Percentiles rank a stretch among this genome's conserved stretches.
Conservation (phyloP, 164 flowering plant genomes). For the Amborella trichopoda region DNA sequence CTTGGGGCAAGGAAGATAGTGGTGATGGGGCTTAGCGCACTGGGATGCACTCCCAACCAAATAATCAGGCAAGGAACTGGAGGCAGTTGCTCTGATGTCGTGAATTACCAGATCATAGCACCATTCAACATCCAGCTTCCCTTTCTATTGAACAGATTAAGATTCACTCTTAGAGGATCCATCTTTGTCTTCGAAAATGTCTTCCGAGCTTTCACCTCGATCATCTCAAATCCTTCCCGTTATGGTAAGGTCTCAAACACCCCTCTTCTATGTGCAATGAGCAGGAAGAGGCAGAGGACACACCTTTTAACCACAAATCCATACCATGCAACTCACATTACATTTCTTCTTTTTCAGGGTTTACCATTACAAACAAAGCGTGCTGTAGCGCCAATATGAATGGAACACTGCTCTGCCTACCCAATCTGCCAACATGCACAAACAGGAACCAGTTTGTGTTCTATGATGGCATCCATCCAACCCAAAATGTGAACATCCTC, state of each 20-base stretch:
- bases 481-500: neutral
- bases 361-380: too few relatives aligned
- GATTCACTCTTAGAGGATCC: neutral
- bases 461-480: constrained; percentile 1
- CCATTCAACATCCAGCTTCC: neutral
- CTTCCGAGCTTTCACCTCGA: too few relatives aligned
- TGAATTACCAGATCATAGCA: neutral
- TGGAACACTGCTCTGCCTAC: too few relatives aligned
- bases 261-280: too few relatives aligned
- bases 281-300: too few relatives aligned
- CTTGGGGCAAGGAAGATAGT: constrained; percentile 7
- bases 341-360: too few relatives aligned
- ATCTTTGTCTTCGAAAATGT: neutral
- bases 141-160: neutral
- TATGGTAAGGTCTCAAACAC: too few relatives aligned
- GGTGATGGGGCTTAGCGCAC: neutral
- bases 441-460: neutral
- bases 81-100: neutral
- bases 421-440: neutral
- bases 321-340: too few relatives aligned
- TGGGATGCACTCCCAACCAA: neutral
- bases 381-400: too few relatives aligned
- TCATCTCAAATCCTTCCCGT: too few relatives aligned
- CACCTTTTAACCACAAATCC: too few relatives aligned
- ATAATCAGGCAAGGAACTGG: neutral